phyloP scores from a whole-genome alignment of 352 stramenopile genomes.

The Lagenidium giganteum region DNA sequence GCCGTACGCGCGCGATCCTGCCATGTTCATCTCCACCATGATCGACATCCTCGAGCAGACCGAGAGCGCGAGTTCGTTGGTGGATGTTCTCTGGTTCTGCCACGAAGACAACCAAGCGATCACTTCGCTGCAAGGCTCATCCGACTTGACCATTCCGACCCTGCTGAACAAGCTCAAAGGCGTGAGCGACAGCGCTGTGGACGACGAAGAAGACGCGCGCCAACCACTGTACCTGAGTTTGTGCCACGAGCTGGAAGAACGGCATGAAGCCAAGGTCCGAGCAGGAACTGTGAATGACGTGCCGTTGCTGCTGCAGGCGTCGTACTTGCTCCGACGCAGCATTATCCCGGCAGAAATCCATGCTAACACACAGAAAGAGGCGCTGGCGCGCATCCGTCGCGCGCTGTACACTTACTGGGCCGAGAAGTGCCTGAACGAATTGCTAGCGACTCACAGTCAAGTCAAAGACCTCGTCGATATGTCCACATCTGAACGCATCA shows the following conservation, averaged over 20 bases:
- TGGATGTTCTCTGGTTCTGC: slow-evolving; percentile 76
- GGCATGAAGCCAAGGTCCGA: slow-evolving; percentile 19
- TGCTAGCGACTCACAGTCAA: slow-evolving; percentile 43
- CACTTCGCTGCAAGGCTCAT: slow-evolving; percentile 41
- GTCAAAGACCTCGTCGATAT: slow-evolving; percentile 45
- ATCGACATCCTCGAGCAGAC: slow-evolving; percentile 48
- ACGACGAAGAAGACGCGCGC: slow-evolving; percentile 19
- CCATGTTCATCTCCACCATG: slow-evolving; percentile 40
- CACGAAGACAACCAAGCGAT: slow-evolving; percentile 61
- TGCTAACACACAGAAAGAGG: slow-evolving; percentile 27
- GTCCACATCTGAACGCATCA: slow-evolving; percentile 35
- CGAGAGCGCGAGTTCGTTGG: slow-evolving; percentile 55
- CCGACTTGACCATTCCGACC: slow-evolving; percentile 43
- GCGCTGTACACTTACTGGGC: slow-evolving; percentile 58
- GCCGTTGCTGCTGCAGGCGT: slow-evolving; percentile 50
- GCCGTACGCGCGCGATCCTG: slow-evolving; percentile 34
- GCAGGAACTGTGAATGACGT: slow-evolving; percentile 1
- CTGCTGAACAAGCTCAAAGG: slow-evolving; percentile 53
- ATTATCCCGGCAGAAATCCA: slow-evolving; percentile 50
- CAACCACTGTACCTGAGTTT: slow-evolving; percentile 59
- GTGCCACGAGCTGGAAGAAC: slow-evolving; percentile 47
- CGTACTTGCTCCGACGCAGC: slow-evolving; percentile 48
- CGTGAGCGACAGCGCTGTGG: slow-evolving; percentile 10
- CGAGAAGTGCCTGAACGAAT: slow-evolving; percentile 42
- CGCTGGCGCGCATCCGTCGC: slow-evolving; percentile 33